Conservation (phyloP, 2,329 filamentous ascomycete genomes). For the Sarocladium kiliense region DNA sequence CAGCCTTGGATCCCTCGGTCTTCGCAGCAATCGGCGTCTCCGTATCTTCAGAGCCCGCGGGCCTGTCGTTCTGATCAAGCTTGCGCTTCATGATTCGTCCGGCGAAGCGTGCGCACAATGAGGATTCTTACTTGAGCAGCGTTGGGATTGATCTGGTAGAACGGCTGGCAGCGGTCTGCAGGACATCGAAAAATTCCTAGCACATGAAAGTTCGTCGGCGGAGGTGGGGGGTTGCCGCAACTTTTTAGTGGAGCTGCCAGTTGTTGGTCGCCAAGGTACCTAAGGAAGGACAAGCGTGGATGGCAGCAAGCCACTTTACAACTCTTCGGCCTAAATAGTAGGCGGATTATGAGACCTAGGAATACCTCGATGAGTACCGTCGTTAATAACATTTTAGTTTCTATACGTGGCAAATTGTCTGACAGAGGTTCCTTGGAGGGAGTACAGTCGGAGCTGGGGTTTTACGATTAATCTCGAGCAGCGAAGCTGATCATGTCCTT, state of each 20-base stretch:
- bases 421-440: too few relatives aligned
- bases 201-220: slow-evolving; percentile 2
- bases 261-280: not conserved
- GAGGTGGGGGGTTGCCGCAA: slow-evolving; percentile 7
- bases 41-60: slow-evolving; percentile 21
- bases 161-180: not conserved
- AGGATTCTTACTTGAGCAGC: not conserved
- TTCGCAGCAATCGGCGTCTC: slow-evolving; percentile 11
- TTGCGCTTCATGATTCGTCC: slow-evolving; percentile 53
- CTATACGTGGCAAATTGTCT: too few relatives aligned
- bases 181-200: slow-evolving; percentile 8
- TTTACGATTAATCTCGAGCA: too few relatives aligned
- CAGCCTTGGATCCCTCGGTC: slow-evolving; percentile 23
- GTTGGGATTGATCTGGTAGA: not conserved
- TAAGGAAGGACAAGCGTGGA: too few relatives aligned
- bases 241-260: slow-evolving; percentile 5
- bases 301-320: too few relatives aligned
- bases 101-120: not conserved
- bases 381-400: too few relatives aligned
- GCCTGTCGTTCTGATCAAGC: slow-evolving; percentile 50
- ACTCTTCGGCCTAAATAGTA: too few relatives aligned
- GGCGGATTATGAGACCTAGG: too few relatives aligned
- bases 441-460: too few relatives aligned
- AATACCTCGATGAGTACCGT: too few relatives aligned
- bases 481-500: too few relatives aligned